phyloP scores from a whole-genome alignment of 2,329 filamentous ascomycete genomes.

The Ceratocystiopsis brevicomis region DNA sequence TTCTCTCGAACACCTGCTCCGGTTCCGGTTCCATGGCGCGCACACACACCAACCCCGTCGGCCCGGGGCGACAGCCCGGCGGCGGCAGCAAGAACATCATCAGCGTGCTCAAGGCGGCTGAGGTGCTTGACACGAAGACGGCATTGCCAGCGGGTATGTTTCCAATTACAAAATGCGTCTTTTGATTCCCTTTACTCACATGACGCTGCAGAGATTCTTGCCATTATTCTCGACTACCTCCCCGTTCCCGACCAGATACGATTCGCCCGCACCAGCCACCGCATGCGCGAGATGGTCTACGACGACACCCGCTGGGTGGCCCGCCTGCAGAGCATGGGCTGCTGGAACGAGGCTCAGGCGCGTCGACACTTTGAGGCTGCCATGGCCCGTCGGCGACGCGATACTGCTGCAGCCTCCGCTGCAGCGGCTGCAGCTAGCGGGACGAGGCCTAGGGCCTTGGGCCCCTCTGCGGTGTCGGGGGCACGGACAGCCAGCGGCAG shows the following conservation, averaged over 20 bases:
- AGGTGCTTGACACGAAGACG: constrained; percentile 62
- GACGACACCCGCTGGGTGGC: constrained; percentile 93
- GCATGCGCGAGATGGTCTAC: constrained; percentile 95
- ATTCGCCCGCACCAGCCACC: constrained; percentile 66
- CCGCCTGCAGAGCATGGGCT: constrained; percentile 66
- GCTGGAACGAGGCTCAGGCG: constrained; percentile 82
- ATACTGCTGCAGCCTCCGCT: constrained; percentile 21
- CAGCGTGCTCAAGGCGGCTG: constrained; percentile 57
- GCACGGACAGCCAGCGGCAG: constrained; percentile 15
- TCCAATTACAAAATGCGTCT: not conserved
- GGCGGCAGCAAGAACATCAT: constrained; percentile 33
- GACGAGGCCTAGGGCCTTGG: not conserved
- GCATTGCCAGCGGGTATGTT: constrained; percentile 60
- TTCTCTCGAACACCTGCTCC: too few relatives aligned
- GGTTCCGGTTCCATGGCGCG: too few relatives aligned
- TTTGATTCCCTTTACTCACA: not conserved
- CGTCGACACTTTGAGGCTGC: constrained; percentile 61
- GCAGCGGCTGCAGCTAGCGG: constrained; percentile 13
- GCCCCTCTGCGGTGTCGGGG: constrained; percentile 7
- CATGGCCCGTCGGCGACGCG: constrained; percentile 39
- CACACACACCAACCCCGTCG: constrained; percentile 6
- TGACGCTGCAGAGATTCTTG: constrained; percentile 52
- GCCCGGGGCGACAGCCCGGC: constrained; percentile 20
- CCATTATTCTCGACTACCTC: constrained; percentile 74
- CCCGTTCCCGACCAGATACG: constrained; percentile 68